Base-by-base conservation (phyloP, 192 early-diverging fungal genomes). In the Linderina pennispora region DNA sequence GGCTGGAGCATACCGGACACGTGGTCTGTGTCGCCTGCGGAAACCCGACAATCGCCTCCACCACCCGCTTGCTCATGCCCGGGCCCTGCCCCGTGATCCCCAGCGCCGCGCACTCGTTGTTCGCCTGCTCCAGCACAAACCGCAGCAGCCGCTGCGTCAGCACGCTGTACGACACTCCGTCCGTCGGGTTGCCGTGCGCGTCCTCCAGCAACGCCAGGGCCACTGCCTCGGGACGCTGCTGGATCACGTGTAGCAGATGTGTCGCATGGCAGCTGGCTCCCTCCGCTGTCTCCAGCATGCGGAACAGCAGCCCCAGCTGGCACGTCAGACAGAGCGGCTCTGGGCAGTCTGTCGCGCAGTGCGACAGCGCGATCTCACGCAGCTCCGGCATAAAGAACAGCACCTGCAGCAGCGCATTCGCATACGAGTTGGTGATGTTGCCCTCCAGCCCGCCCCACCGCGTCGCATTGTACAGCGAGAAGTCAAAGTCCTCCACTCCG, bases 401-500 rank as follows among this genome's bases (percentile, higher is more conserved):
- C 16, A 85, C 74, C 62, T 99, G 96, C 18, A 97, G 70, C 24
- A 97, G 60, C 3, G 92, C 61, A 61, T 99, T 99, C 43, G 84
- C 86, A 57, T 97, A 96, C 0, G 87, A 81, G 47, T 99, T 94
- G 42, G 66, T 44, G 38, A 97, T 88, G 57, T 94, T 78, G 7
- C 91, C 93, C 50, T 99, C 96, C 21, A 99, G 68, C 3, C 96
- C 96, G 48, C 86, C 89, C 48, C 78, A 89, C 17, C 50, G 55
- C 7, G 92, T 95, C 44, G 81, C 62, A 74, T 99, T 99, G 66
- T 93, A 99, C 50, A 88, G 92, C 66, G 84, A 93, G 79, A 99
- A 99, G 59, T 99, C 96, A 75, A 97, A 98, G 73, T 98, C 96
- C 45, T 98, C 94, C 7, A 98, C 85, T 11, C 96, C 96, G 58